Evolutionary conservation across 1,284 basidiomycete species (phyloP).

Genomic region (Malassezia brasiliensis): DNA sequence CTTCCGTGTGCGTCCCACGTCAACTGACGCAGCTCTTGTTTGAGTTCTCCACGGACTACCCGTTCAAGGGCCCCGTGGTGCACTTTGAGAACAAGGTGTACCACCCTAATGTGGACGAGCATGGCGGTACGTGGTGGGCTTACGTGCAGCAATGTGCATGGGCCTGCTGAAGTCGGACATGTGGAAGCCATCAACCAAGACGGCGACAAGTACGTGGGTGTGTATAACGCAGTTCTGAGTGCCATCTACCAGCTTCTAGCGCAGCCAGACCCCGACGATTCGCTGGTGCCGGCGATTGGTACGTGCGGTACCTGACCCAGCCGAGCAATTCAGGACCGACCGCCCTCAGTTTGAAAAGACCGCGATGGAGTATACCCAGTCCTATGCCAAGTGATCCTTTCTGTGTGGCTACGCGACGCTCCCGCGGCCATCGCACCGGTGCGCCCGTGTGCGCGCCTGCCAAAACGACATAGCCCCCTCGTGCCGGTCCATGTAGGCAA

Average conservation of each 20-base stretch:
- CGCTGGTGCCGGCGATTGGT: constrained; percentile 43
- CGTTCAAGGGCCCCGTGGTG: constrained; percentile 47
- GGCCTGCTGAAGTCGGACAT: constrained; percentile 46
- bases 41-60: constrained; percentile 48
- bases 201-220: constrained; percentile 33
- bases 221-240: constrained; percentile 26
- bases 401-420: too few species aligned
- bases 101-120: constrained; percentile 47
- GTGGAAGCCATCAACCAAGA: constrained; percentile 48
- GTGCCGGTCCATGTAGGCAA: too few species aligned
- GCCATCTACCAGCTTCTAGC: constrained; percentile 38
- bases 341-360: constrained; percentile 31
- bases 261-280: constrained; percentile 44
- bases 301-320: constrained; percentile 19
- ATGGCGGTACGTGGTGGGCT: constrained; percentile 31
- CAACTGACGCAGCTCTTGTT: constrained; percentile 10
- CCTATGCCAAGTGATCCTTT: background rate
- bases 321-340: constrained; percentile 40
- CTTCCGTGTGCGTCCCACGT: constrained; percentile 5
- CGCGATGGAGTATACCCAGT: constrained; percentile 31
- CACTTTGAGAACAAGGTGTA: constrained; percentile 41
- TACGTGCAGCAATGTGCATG: constrained; percentile 26
- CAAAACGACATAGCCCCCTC: too few species aligned
- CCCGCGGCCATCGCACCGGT: too few species aligned
- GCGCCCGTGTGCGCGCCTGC: too few species aligned